A percentile compares a stretch with the other conserved stretches of the same genome.
These are phyloP conservation scores for Holtermannia corniformis DNA, from an alignment of 768 basidiomycete species.

Conservation along the genomic window DNA sequence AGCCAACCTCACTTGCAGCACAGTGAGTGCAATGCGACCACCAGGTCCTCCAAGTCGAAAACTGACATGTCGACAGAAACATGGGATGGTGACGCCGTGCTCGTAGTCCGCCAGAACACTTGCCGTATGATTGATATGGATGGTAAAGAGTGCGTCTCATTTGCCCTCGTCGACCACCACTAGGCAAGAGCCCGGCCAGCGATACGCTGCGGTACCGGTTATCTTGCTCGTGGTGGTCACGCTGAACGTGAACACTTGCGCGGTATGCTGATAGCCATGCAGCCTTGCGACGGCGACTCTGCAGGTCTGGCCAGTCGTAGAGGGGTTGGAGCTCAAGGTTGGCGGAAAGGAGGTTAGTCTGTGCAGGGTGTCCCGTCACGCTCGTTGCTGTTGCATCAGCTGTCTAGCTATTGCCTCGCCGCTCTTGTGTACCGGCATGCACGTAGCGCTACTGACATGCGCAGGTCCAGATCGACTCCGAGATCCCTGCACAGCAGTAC, in stretches of 20 bases:
- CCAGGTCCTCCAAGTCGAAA: neutral
- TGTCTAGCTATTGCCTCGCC: too few species aligned
- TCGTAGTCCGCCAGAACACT: slow-evolving; percentile 25
- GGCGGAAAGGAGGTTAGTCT: slow-evolving; percentile 8
- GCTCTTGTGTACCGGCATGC: too few species aligned
- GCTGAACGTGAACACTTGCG: too few species aligned
- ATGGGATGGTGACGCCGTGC: slow-evolving; percentile 40
- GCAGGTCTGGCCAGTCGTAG: neutral
- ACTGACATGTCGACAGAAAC: slow-evolving; percentile 23
- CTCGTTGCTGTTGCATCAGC: too few species aligned
- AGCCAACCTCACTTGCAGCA: neutral
- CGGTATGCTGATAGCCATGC: neutral
- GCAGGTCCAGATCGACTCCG: slow-evolving; percentile 12
- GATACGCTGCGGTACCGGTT: too few species aligned
- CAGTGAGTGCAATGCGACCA: slow-evolving; percentile 3
- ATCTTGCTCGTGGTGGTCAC: too few species aligned
- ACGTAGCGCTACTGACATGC: too few species aligned
- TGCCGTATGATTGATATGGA: slow-evolving; percentile 33
- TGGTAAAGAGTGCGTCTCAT: slow-evolving; percentile 26
- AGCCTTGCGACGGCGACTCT: neutral
- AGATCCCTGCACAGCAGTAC: slow-evolving; percentile 11
- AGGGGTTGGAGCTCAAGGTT: neutral
- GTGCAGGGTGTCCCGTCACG: too few species aligned
- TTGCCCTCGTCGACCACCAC: too few species aligned
- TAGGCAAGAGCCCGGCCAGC: too few species aligned